phyloP scores from a whole-genome alignment of 2,329 filamentous ascomycete species.

The Esteya vermicola region DNA sequence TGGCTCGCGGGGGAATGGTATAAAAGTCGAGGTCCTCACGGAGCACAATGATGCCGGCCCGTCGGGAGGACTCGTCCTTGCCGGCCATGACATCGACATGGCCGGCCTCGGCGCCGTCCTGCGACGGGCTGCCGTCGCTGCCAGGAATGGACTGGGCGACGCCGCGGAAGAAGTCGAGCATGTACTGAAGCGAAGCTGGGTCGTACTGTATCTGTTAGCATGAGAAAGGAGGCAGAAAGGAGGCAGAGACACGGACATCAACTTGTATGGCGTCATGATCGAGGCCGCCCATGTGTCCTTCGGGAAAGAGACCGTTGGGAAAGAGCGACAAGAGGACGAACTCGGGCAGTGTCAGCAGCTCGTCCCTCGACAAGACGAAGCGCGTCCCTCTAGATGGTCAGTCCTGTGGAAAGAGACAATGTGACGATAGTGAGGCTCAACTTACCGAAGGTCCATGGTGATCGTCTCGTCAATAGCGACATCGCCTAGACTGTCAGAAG shows the following conservation, averaged over 20 bases:
- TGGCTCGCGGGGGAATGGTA: conserved; percentile 71
- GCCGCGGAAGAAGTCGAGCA: conserved; percentile 95
- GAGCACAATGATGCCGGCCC: conserved; percentile 92
- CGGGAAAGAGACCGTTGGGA: conserved; percentile 93
- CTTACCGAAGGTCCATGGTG: conserved; percentile 82
- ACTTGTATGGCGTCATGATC: conserved; percentile 93
- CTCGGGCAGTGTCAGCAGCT: conserved; percentile 87
- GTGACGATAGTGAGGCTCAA: not conserved
- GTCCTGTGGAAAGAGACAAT: not conserved
- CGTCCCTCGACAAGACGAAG: conserved; percentile 88
- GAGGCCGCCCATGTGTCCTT: conserved; percentile 88
- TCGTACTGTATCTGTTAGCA: conserved; percentile 57
- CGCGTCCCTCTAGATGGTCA: conserved; percentile 58
- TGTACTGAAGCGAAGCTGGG: conserved; percentile 89
- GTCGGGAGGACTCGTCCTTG: conserved; percentile 69
- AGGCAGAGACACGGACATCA: conserved; percentile 47
- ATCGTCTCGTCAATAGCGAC: conserved; percentile 87
- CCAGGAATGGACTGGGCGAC: conserved; percentile 92
- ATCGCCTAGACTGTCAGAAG: conserved; percentile 32
- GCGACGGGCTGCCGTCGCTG: conserved; percentile 46
- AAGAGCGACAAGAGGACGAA: conserved; percentile 97
- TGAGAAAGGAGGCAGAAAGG: conserved; percentile 1
- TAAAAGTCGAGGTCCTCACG: conserved; percentile 97
- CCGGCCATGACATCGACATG: conserved; percentile 57
- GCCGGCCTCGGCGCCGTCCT: conserved; percentile 50